These are phyloP conservation scores for Phlyctochytrium planicorne DNA, from an alignment of 192 early-diverging fungal species.

Conservation along the genomic window DNA sequence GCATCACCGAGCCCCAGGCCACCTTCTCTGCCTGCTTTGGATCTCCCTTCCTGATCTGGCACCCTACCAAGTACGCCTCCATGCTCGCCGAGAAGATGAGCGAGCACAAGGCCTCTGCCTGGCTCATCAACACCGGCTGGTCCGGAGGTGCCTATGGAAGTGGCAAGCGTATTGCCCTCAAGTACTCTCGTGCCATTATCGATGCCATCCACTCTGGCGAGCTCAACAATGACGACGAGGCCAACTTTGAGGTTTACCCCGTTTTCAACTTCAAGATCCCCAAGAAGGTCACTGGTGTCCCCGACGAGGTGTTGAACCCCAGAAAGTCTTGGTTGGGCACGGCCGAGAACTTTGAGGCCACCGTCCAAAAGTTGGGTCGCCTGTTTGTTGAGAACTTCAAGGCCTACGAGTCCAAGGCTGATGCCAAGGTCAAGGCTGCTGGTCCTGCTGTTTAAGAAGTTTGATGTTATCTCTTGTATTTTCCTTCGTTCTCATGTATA, in stretches of 20 bases:
- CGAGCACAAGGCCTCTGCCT: constrained; percentile 77
- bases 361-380: constrained; percentile 68
- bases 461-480: too few relatives aligned
- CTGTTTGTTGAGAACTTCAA: constrained; percentile 88
- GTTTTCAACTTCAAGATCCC: constrained; percentile 85
- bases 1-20: constrained; percentile 71
- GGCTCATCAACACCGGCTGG: constrained; percentile 94
- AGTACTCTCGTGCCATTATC: constrained; percentile 94
- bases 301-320: constrained; percentile 81
- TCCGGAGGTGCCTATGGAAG: constrained; percentile 83
- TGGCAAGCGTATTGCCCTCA: constrained; percentile 86
- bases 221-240: constrained; percentile 67
- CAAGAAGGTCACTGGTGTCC: constrained; percentile 69
- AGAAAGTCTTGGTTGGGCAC: constrained; percentile 78
- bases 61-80: constrained; percentile 87
- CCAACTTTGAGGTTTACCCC: constrained; percentile 76
- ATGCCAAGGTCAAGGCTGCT: constrained; percentile 60
- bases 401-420: constrained; percentile 70
- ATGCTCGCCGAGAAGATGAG: constrained; percentile 94
- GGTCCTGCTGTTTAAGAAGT: constrained; percentile 29
- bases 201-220: constrained; percentile 93
- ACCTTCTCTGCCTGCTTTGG: constrained; percentile 75
- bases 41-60: constrained; percentile 91
- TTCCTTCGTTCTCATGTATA: too few relatives aligned
- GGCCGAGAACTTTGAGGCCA: constrained; percentile 55